phyloP scores from a whole-genome alignment of 169 alveolate genomes.

The Plasmodium blacklocki region DNA sequence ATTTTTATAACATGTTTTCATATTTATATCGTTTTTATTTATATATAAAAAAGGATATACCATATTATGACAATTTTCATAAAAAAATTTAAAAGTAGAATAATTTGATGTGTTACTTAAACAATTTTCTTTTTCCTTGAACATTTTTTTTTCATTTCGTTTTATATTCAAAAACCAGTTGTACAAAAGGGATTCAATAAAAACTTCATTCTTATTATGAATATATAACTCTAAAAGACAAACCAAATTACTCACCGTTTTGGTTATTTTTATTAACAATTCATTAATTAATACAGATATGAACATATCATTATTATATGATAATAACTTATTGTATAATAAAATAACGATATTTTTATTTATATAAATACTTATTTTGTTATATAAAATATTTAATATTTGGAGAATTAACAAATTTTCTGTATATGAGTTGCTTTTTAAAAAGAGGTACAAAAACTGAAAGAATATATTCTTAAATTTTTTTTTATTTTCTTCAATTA shows the following conservation, averaged over 20 bases:
- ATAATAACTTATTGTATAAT: constrained; percentile 17
- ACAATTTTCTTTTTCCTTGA: constrained; percentile 27
- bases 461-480: constrained; percentile 66
- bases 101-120: constrained; percentile 34
- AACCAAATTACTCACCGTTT: constrained; percentile 42
- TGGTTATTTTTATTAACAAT: constrained; percentile 60
- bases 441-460: constrained; percentile 47
- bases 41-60: not conserved
- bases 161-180: constrained; percentile 63
- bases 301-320: constrained; percentile 57
- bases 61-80: constrained; percentile 16
- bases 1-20: not conserved
- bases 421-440: constrained; percentile 37
- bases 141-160: constrained; percentile 30
- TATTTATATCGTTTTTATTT: constrained; percentile 1
- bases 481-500: constrained; percentile 39
- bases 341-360: constrained; percentile 37
- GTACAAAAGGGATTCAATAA: constrained; percentile 55
- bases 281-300: constrained; percentile 59
- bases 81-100: constrained; percentile 33
- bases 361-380: constrained; percentile 18
- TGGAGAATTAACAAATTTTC: constrained; percentile 61
- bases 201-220: constrained; percentile 38
- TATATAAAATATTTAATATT: constrained; percentile 67
- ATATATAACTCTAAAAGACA: constrained; percentile 45